These are phyloP conservation scores for Jamesozyma lodderae DNA, from an alignment of 805 yeast species.

Conservation along the genomic window DNA sequence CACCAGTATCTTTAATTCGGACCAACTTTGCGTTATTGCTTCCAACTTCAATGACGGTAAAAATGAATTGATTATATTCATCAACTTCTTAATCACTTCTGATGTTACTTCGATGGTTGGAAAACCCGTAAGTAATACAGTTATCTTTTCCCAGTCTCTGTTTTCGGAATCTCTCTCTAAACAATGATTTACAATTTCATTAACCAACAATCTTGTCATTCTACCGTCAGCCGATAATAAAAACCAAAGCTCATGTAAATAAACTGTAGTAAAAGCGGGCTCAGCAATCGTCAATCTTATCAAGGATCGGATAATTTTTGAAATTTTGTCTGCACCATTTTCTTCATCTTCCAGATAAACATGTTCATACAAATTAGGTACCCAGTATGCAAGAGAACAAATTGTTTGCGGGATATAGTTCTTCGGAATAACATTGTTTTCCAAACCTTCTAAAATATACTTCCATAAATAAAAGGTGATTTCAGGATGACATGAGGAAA, in stretches of 20 bases:
- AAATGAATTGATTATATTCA: conserved; percentile 44
- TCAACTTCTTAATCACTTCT: conserved; percentile 47
- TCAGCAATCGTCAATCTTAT: conserved; percentile 48
- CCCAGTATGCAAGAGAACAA: conserved; percentile 55
- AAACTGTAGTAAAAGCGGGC: conserved; percentile 39
- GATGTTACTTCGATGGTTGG: conserved; percentile 73
- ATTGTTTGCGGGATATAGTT: conserved; percentile 20
- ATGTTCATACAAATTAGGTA: conserved; percentile 50
- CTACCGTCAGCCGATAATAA: conserved; percentile 53
- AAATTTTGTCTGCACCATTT: conserved; percentile 51
- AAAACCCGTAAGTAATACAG: conserved; percentile 50
- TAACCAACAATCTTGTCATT: conserved; percentile 49
- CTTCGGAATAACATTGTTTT: conserved; percentile 15
- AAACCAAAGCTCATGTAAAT: conserved; percentile 60
- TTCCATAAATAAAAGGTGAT: conserved; percentile 48
- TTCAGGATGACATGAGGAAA: conserved; percentile 49
- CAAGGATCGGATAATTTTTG: conserved; percentile 52
- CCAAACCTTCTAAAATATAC: conserved; percentile 21
- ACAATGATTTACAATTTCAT: conserved; percentile 66
- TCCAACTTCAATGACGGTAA: conserved; percentile 34
- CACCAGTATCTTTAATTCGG: conserved; percentile 61
- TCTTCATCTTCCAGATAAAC: conserved; percentile 48
- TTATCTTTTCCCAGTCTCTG: conserved; percentile 53
- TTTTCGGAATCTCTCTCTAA: conserved; percentile 73
- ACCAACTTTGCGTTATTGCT: conserved; percentile 47